Percentiles rank a stretch among this genome's conserved stretches.
phyloP scores from a whole-genome alignment of 495 filamentous ascomycete species.

The Penicillium canescens region DNA sequence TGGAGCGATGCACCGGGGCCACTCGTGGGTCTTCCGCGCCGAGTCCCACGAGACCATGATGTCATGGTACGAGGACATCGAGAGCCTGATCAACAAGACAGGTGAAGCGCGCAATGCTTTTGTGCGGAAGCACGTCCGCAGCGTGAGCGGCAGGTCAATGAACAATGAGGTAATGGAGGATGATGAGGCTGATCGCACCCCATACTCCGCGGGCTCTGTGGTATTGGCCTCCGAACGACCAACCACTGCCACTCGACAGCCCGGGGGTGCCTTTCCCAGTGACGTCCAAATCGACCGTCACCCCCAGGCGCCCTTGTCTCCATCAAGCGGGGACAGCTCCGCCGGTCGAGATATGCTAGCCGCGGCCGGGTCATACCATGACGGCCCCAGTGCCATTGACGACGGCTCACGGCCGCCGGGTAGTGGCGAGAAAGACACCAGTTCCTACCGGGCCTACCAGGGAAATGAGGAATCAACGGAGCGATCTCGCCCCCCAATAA shows the following conservation, averaged over 20 bases:
- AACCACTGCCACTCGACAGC: constrained; percentile 57
- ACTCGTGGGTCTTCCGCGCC: constrained; percentile 96
- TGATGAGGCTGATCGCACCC: constrained; percentile 77
- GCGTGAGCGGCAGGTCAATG: constrained; percentile 65
- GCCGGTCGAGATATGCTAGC: constrained; percentile 62
- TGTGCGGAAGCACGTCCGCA: constrained; percentile 74
- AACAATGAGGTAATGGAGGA: constrained; percentile 80
- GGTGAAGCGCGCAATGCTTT: constrained; percentile 87
- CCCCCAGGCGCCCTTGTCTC: constrained; percentile 73
- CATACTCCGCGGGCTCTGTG: constrained; percentile 64
- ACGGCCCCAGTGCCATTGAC: constrained; percentile 36
- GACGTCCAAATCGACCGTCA: constrained; percentile 79
- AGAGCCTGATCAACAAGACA: constrained; percentile 79
- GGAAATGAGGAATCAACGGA: constrained; percentile 5
- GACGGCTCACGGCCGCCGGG: constrained; percentile 14
- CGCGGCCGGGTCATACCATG: constrained; percentile 53
- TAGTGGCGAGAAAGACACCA: constrained; percentile 14
- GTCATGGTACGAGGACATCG: constrained; percentile 94
- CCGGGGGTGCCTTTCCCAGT: constrained; percentile 89
- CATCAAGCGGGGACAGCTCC: constrained; percentile 73
- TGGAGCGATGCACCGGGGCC: constrained; percentile 88
- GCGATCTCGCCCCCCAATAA: constrained; percentile 12
- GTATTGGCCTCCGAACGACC: constrained; percentile 46
- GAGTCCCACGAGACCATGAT: constrained; percentile 97
- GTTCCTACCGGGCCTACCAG: constrained; percentile 11